Evolutionary conservation across 2,329 filamentous ascomycete genomes (phyloP).

Genomic region (Cryphonectria carpinicola): DNA sequence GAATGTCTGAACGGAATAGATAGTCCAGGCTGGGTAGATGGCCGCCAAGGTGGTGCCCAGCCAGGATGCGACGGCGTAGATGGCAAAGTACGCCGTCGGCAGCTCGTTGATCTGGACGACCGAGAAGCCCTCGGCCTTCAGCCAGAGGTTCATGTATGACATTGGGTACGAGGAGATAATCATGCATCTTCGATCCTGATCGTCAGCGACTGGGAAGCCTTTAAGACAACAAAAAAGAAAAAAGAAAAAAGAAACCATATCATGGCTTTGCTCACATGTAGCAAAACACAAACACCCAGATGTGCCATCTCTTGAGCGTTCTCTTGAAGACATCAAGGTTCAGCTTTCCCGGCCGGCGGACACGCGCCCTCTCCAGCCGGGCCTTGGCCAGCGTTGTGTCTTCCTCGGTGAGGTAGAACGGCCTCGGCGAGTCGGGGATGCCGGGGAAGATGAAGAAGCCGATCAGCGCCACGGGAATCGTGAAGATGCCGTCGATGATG

Average conservation of each 20-base stretch:
- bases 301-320: conserved; percentile 53
- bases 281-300: conserved; percentile 52
- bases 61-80: conserved; percentile 52
- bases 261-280: conserved; percentile 48
- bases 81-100: conserved; percentile 52
- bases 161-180: conserved; percentile 50
- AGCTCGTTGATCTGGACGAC: conserved; percentile 54
- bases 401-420: conserved; percentile 41
- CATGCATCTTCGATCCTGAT: conserved; percentile 42
- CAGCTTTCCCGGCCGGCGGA: conserved; percentile 46
- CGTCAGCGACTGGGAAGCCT: background rate
- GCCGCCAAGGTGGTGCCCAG: conserved; percentile 54
- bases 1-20: conserved; percentile 47
- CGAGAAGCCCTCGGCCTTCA: conserved; percentile 52
- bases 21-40: conserved; percentile 53
- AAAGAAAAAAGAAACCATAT: too few species aligned
- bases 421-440: conserved; percentile 43
- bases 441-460: conserved; percentile 52
- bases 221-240: too few species aligned
- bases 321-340: conserved; percentile 49
- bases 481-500: conserved; percentile 63
- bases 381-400: conserved; percentile 44
- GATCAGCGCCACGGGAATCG: conserved; percentile 56
- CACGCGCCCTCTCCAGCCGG: conserved; percentile 36
- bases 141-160: conserved; percentile 57